phyloP scores from a whole-genome alignment of 2,329 filamentous ascomycete species.

The Penicillium sp. region DNA sequence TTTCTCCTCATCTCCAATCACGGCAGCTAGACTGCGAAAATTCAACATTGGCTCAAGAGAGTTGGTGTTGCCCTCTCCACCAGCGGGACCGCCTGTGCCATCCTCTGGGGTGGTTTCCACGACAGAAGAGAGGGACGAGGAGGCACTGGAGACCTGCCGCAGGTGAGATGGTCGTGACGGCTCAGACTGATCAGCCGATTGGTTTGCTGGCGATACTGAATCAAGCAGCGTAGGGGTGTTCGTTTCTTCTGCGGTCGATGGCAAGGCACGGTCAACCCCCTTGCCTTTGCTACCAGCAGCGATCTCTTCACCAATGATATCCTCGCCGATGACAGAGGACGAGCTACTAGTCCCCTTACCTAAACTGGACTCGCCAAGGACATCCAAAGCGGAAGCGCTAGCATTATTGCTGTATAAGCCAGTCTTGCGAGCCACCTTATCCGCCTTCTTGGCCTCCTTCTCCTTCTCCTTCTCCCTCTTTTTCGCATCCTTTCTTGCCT shows the following conservation, averaged over 20 bases:
- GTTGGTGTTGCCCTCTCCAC: slow-evolving; percentile 47
- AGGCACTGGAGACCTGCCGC: slow-evolving; percentile 81
- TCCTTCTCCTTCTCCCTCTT: slow-evolving; percentile 77
- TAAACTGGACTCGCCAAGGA: slow-evolving; percentile 33
- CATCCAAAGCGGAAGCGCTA: slow-evolving; percentile 62
- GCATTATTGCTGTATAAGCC: slow-evolving; percentile 54
- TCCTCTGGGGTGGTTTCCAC: slow-evolving; percentile 58
- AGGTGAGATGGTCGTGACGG: slow-evolving; percentile 67
- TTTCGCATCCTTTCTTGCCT: slow-evolving; percentile 77
- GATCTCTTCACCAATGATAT: slow-evolving; percentile 39
- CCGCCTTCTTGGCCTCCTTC: slow-evolving; percentile 76
- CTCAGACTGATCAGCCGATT: slow-evolving; percentile 38
- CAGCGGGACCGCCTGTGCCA: slow-evolving; percentile 47
- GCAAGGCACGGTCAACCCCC: slow-evolving; percentile 57
- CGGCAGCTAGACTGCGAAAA: slow-evolving; percentile 80
- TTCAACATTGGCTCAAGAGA: slow-evolving; percentile 81
- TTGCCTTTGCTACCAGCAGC: slow-evolving; percentile 62
- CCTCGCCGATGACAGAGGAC: slow-evolving; percentile 38
- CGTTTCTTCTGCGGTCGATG: slow-evolving; percentile 23
- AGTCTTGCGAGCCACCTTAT: slow-evolving; percentile 65
- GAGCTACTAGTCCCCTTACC: slow-evolving; percentile 39
- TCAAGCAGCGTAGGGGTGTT: slow-evolving; percentile 5
- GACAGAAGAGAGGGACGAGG: slow-evolving; percentile 75
- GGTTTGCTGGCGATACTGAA: slow-evolving; percentile 1
- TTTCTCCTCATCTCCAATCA: slow-evolving; percentile 68